Evolutionary conservation across 495 filamentous ascomycete species (phyloP).

Genomic region (Penicillium subrubescens): DNA sequence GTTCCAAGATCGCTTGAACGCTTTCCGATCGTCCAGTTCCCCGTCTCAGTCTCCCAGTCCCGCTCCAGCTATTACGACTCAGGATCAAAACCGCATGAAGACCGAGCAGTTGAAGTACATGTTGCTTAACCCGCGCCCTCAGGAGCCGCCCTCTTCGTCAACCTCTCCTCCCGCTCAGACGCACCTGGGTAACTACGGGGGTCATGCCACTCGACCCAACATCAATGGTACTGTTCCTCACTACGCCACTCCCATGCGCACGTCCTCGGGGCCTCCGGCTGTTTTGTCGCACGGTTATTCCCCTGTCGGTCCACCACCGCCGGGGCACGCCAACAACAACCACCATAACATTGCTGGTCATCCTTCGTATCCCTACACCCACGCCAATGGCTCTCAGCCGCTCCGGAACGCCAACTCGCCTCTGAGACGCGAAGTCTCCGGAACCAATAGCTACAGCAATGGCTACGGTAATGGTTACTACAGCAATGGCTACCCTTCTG

Average conservation of each 20-base stretch:
- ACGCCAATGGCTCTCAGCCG: conserved; percentile 21
- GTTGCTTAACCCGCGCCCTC: conserved; percentile 48
- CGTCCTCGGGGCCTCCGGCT: conserved; percentile 40
- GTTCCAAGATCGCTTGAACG: conserved; percentile 66
- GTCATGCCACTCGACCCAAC: conserved; percentile 17
- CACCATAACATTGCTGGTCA: conserved; percentile 16
- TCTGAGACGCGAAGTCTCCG: conserved; percentile 29
- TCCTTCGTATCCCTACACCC: conserved; percentile 15
- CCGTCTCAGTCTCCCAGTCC: conserved; percentile 15
- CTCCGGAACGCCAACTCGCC: conserved; percentile 26
- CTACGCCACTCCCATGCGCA: conserved; percentile 42
- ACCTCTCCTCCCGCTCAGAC: conserved; percentile 21
- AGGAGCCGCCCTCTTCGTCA: conserved; percentile 38
- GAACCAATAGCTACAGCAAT: conserved; percentile 10
- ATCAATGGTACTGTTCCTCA: conserved; percentile 29
- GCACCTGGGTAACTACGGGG: conserved; percentile 16
- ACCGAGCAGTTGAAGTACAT: conserved; percentile 51
- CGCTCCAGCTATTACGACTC: conserved; percentile 27
- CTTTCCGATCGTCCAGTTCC: conserved; percentile 43
- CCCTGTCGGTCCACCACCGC: conserved; percentile 15
- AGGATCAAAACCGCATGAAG: conserved; percentile 47
- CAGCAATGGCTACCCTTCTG: conserved; percentile 13
- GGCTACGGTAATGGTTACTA: conserved; percentile 1
- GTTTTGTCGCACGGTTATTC: conserved; percentile 22
- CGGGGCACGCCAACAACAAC: conserved; percentile 1